Conservation (phyloP, 2,329 filamentous ascomycete species). For the Parafenestella ontariensis region DNA sequence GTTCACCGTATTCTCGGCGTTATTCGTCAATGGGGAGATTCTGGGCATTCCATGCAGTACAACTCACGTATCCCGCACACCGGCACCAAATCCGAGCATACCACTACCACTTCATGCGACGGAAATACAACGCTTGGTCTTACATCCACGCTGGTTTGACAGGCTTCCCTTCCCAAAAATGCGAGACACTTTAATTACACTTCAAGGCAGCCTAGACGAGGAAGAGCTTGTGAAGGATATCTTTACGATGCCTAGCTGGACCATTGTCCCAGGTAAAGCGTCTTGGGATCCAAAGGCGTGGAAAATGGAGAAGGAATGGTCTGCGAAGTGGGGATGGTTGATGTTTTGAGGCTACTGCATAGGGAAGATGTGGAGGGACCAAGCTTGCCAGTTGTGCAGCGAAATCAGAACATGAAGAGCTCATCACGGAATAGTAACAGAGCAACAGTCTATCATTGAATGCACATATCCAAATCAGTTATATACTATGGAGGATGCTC, state of each 20-base stretch:
- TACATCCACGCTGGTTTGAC: constrained; percentile 52
- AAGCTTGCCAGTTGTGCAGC: not conserved
- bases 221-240: constrained; percentile 48
- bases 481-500: too few relatives aligned
- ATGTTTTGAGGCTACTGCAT: constrained; percentile 1
- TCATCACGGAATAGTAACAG: too few relatives aligned
- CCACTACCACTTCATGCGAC: constrained; percentile 44
- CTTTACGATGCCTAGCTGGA: constrained; percentile 44
- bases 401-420: not conserved
- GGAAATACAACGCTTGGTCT: constrained; percentile 37
- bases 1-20: constrained; percentile 35
- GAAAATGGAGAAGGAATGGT: constrained; percentile 45
- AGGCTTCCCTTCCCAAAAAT: constrained; percentile 52
- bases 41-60: constrained; percentile 37
- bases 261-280: constrained; percentile 30
- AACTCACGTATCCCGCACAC: constrained; percentile 30
- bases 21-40: constrained; percentile 34
- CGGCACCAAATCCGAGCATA: constrained; percentile 19
- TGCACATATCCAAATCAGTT: not conserved
- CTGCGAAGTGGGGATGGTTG: constrained; percentile 47
- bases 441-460: too few relatives aligned
- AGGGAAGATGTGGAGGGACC: not conserved
- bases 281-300: constrained; percentile 47
- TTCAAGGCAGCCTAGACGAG: constrained; percentile 43
- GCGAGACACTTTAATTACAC: constrained; percentile 48